Conservation (phyloP, 768 basidiomycete species). For the Thelephora ganbajun region DNA sequence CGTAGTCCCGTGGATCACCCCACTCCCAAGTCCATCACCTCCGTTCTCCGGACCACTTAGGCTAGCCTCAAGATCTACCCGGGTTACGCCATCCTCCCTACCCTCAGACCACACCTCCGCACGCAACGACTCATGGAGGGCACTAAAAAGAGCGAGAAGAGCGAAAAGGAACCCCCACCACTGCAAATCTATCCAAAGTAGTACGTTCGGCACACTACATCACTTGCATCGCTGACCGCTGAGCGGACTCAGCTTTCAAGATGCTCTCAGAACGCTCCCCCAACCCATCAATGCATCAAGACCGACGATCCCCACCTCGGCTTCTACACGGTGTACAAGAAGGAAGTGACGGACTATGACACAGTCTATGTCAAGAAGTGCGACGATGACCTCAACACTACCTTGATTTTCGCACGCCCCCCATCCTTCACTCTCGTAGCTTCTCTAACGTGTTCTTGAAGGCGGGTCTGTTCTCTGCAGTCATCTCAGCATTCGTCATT, state of each 20-base stretch:
- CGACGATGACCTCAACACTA: not conserved
- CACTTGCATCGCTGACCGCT: no score
- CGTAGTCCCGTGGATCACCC: conserved; percentile 1
- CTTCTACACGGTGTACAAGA: not conserved
- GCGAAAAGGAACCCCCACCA: no score
- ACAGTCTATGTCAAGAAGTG: not conserved
- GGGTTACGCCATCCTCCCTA: no score
- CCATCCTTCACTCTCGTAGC: not conserved
- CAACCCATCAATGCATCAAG: not conserved
- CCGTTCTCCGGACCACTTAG: conserved; percentile 53
- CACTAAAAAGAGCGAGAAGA: no score
- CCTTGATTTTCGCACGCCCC: not conserved
- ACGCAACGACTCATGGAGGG: no score
- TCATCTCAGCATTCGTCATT: conserved; percentile 16
- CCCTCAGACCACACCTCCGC: no score
- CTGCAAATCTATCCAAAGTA: no score
- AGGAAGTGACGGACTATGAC: not conserved
- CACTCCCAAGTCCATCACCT: conserved; percentile 5
- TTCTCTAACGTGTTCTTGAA: conserved; percentile 1
- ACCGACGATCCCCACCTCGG: not conserved
- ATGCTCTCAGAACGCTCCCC: not conserved
- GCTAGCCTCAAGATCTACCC: no score
- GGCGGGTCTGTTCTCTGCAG: conserved; percentile 19
- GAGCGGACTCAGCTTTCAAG: not conserved
- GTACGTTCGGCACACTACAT: no score